Conservation (phyloP, 495 filamentous ascomycete genomes). For the Corynascus novoguineensis region DNA sequence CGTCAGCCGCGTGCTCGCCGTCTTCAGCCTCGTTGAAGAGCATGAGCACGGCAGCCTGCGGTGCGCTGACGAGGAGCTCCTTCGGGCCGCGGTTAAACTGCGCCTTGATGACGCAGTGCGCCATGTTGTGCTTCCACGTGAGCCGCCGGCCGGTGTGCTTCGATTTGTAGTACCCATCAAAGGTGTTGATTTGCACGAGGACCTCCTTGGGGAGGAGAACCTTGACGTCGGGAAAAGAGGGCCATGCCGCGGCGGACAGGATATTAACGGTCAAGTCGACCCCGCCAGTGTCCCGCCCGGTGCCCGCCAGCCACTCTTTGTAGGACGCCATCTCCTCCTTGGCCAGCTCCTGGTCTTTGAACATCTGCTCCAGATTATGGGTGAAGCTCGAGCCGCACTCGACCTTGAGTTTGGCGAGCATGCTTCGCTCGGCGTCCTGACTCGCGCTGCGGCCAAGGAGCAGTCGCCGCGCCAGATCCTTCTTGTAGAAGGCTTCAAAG, state of each 20-base stretch:
- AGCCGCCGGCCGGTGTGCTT: conserved; percentile 85
- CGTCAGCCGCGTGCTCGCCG: too few species aligned
- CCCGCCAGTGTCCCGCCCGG: conserved; percentile 45
- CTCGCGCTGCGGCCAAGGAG: conserved; percentile 88
- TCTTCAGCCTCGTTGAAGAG: conserved; percentile 75
- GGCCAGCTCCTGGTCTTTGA: conserved; percentile 91
- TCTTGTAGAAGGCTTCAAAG: conserved; percentile 99
- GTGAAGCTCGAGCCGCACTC: conserved; percentile 93
- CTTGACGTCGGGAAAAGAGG: conserved; percentile 75
- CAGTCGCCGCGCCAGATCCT: conserved; percentile 81
- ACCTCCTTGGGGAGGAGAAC: conserved; percentile 72
- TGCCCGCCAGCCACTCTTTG: conserved; percentile 44
- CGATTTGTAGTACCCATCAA: conserved; percentile 72
- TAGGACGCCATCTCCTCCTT: conserved; percentile 79
- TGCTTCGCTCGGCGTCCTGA: conserved; percentile 89
- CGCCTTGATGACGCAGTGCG: conserved; percentile 78
- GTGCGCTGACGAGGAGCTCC: conserved; percentile 79
- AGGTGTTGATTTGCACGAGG: conserved; percentile 59
- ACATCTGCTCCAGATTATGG: conserved; percentile 97
- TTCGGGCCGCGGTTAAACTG: conserved; percentile 71
- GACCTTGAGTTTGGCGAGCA: conserved; percentile 83
- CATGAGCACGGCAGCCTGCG: conserved; percentile 85
- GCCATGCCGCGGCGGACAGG: conserved; percentile 84
- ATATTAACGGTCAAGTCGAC: conserved; percentile 83
- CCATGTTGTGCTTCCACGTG: conserved; percentile 85